Evolutionary conservation across 2,329 filamentous ascomycete genomes (phyloP), one percentile per base, ranked within the genome.

Genomic region (Sphaerulina vaccinii): DNA sequence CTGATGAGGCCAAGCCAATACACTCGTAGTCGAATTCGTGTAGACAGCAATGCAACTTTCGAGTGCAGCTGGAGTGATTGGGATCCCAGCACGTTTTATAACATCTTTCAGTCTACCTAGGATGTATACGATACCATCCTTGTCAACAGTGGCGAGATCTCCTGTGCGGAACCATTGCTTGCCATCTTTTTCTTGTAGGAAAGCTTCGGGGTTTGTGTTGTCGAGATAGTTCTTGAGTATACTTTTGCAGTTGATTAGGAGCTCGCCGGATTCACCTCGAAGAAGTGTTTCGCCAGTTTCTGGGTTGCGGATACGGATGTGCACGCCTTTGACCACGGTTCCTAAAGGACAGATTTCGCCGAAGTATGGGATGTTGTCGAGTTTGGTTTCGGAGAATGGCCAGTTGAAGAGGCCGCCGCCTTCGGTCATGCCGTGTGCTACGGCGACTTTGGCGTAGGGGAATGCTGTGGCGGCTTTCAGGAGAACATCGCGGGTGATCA

Each of bases 91-190:
- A n/a, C 56, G 27, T 42, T 60, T 62, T 44, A 66, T 60, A 1
- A 59, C 49, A 49, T 63, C 58, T 23, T 66, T 65, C 5, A 50
- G 50, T 3, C 63, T 39, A 3, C 62, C 62, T 3, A 65, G 47
- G 44, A 65, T 52, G 19, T 60, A 64, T 2, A 64, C 29, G 6
- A 59, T 58, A n/a, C n/a, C n/a, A 10, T 59, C 41, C 1, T 33
- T 9, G 16, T 52, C 49, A 23, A 63, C 56, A n/a, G 58, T 42
- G 2, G 54, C 63, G 3, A 62, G 35, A 44, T 65, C 63, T 6
- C 63, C 63, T 8, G 61, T 64, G 15, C 52, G 49, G 44, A 65
- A 63, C 62, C 62, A 65, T 11, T 48, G 40, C 11, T 32, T 40
- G 9, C 53, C 58, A 15, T 50, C 23, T 6, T 39, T 45, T 13